phyloP scores from a whole-genome alignment of 257 asterid species.

The Orobanche coerulescens region DNA sequence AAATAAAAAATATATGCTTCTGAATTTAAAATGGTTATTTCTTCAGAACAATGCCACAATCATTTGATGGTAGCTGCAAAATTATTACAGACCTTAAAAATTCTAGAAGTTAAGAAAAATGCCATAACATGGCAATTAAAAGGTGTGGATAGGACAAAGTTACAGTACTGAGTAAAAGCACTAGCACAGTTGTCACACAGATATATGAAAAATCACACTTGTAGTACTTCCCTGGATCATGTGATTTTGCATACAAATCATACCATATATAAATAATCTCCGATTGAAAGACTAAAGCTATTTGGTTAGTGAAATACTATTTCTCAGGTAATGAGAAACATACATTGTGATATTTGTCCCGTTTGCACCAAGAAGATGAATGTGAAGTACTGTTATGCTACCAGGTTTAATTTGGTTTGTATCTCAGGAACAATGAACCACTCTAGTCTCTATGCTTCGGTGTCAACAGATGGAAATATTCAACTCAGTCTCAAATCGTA shows the following conservation, averaged over 20 bases:
- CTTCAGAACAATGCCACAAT: slow-evolving; percentile 11
- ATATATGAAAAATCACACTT: background rate
- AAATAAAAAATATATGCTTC: slow-evolving; percentile 21
- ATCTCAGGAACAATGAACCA: background rate
- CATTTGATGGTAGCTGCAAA: no score
- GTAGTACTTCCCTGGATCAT: background rate
- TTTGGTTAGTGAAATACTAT: background rate
- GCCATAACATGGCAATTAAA: no score
- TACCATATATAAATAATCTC: background rate
- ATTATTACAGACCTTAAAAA: no score
- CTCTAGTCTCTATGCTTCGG: background rate
- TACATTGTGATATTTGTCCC: no score
- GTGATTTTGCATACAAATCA: background rate
- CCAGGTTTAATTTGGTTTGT: slow-evolving; percentile 2
- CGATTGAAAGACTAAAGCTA: background rate
- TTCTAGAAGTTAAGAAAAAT: no score
- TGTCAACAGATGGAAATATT: background rate
- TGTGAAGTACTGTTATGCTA: no score
- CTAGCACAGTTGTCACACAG: background rate
- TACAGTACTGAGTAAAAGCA: background rate
- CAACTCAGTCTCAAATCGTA: background rate
- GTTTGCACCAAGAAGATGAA: no score
- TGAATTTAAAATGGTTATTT: slow-evolving; percentile 18
- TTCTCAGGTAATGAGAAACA: no score
- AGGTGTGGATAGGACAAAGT: no score